Percentiles rank a stretch among this genome's conserved stretches.
phyloP scores from a whole-genome alignment of 495 filamentous ascomycete genomes.

The Friedmanniomyces simplex region DNA sequence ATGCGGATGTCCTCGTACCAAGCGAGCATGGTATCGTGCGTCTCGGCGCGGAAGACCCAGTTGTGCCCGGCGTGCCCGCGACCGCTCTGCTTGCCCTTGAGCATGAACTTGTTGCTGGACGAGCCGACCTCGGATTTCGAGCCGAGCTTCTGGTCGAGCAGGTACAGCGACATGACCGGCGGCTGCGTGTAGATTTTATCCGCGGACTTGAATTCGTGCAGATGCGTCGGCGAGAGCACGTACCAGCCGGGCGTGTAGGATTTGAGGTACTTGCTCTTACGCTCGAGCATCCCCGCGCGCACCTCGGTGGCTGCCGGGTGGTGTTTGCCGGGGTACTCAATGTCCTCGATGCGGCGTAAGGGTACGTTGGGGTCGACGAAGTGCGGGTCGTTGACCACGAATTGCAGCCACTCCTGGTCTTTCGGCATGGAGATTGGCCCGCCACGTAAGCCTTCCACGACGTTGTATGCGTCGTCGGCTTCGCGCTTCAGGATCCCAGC shows the following conservation, averaged over 20 bases:
- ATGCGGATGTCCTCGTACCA: slow-evolving; percentile 91
- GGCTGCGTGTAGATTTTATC: slow-evolving; percentile 57
- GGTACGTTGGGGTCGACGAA: slow-evolving; percentile 80
- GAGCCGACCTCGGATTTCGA: slow-evolving; percentile 77
- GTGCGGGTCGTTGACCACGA: slow-evolving; percentile 71
- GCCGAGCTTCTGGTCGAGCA: slow-evolving; percentile 89
- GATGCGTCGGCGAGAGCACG: slow-evolving; percentile 87
- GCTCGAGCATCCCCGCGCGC: slow-evolving; percentile 79
- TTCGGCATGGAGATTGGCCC: slow-evolving; percentile 83
- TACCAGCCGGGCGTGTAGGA: slow-evolving; percentile 98
- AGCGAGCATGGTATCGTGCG: slow-evolving; percentile 90
- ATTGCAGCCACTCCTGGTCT: slow-evolving; percentile 80
- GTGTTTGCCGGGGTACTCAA: slow-evolving; percentile 87
- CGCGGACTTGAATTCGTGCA: slow-evolving; percentile 96
- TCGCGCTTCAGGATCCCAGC: slow-evolving; percentile 82
- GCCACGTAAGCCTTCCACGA: slow-evolving; percentile 69
- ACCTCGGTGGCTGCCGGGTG: slow-evolving; percentile 82
- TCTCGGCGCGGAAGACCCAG: slow-evolving; percentile 95
- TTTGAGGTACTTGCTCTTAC: slow-evolving; percentile 98
- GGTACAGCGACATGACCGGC: slow-evolving; percentile 91
- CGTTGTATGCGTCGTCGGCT: slow-evolving; percentile 65
- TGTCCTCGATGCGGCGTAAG: slow-evolving; percentile 66
- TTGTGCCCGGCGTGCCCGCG: slow-evolving; percentile 89
- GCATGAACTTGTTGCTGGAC: slow-evolving; percentile 93
- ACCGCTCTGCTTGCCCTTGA: slow-evolving; percentile 91